Percentiles rank a stretch among this genome's conserved stretches.
Conservation (phyloP, 345 rosid species). For the Aurinia saxatilis region DNA sequence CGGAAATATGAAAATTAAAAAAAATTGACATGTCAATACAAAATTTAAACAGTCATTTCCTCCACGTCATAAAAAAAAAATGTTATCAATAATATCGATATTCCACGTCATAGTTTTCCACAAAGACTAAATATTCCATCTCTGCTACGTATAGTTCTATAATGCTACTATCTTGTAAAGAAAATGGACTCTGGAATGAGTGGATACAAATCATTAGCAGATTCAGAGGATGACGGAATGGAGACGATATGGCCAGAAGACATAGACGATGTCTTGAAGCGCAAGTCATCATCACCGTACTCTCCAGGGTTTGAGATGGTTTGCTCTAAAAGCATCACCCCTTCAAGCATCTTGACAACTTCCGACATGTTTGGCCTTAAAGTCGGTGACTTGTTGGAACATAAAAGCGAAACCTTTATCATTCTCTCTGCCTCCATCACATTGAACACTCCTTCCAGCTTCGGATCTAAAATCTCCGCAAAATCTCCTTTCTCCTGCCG, state of each 20-base stretch:
- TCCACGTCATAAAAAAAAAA: no score
- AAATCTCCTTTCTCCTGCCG: constrained; percentile 26
- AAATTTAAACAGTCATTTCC: no score
- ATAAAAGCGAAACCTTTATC: constrained; percentile 36
- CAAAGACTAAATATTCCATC: no score
- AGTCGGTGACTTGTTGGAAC: constrained; percentile 35
- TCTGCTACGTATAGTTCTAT: no score
- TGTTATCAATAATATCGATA: no score
- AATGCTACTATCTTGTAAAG: neutral
- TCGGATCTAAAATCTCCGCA: constrained; percentile 29
- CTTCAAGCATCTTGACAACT: constrained; percentile 41
- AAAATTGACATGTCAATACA: no score
- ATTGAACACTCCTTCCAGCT: constrained; percentile 22
- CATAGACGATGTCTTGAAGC: constrained; percentile 14
- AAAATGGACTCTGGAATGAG: neutral
- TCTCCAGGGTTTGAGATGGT: constrained; percentile 18
- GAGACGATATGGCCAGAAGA: neutral
- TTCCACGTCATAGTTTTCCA: no score
- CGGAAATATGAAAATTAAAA: no score
- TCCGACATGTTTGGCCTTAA: constrained; percentile 42
- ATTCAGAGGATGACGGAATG: neutral
- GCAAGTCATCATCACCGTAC: constrained; percentile 17
- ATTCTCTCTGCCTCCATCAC: constrained; percentile 31
- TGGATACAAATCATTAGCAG: neutral
- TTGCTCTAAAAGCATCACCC: constrained; percentile 20